Conservation (phyloP, 1,284 basidiomycete genomes). For the Vanrija humicola region DNA sequence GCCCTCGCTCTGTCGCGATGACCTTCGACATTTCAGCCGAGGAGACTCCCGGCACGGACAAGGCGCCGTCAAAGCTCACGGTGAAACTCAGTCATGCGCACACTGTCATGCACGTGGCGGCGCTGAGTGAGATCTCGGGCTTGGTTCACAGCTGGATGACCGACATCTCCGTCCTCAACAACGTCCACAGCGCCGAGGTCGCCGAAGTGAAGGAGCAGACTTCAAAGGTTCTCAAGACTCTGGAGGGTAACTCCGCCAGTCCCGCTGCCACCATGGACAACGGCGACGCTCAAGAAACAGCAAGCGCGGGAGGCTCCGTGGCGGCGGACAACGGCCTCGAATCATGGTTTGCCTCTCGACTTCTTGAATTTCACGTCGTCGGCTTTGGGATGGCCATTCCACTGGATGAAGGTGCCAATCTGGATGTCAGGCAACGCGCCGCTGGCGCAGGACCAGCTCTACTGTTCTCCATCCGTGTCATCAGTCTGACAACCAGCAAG, state of each 20-base stretch:
- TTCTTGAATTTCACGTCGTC: conserved; percentile 61
- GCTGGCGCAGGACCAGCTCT: conserved; percentile 65
- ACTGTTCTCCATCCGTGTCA: conserved; percentile 69
- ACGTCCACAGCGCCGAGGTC: conserved; percentile 69
- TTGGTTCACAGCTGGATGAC: conserved; percentile 70
- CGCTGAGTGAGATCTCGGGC: conserved; percentile 80
- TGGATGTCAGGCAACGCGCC: conserved; percentile 56
- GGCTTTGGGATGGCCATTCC: conserved; percentile 84
- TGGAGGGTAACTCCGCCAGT: conserved; percentile 18
- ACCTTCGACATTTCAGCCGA: conserved; percentile 61
- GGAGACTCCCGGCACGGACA: conserved; percentile 34
- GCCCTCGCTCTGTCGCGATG: conserved; percentile 74
- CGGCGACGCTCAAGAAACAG: conserved; percentile 29
- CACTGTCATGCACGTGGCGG: conserved; percentile 86
- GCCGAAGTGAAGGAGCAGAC: conserved; percentile 75
- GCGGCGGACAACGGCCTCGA: conserved; percentile 11
- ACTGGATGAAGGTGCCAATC: conserved; percentile 37
- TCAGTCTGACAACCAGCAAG: conserved; percentile 66
- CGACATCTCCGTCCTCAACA: conserved; percentile 67
- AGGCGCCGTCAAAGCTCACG: conserved; percentile 43
- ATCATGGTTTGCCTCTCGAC: conserved; percentile 65
- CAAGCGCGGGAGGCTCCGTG: conserved; percentile 4
- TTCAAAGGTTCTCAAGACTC: conserved; percentile 60
- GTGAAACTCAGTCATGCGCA: conserved; percentile 69
- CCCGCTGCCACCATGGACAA: conserved; percentile 1